These are phyloP conservation scores for Russula emetica DNA, from an alignment of 768 basidiomycete species.

Conservation along the genomic window DNA sequence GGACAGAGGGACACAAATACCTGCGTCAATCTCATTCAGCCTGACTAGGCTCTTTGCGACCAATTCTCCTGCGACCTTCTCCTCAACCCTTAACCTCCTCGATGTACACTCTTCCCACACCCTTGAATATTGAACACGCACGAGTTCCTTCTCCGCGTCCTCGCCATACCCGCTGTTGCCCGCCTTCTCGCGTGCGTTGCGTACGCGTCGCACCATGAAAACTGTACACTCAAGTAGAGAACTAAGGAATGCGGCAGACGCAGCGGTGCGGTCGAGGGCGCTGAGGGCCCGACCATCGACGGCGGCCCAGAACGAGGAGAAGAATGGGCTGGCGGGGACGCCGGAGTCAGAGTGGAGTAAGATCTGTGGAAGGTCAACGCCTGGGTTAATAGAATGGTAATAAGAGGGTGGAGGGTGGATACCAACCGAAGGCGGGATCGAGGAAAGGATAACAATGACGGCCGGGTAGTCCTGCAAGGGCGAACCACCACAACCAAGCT, in stretches of 20 bases:
- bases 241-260: conserved; percentile 61
- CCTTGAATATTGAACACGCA: conserved; percentile 43
- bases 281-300: conserved; percentile 63
- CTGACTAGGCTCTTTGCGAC: conserved; percentile 42
- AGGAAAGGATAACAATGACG: conserved; percentile 75
- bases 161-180: conserved; percentile 10
- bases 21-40: conserved; percentile 31
- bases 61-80: conserved; percentile 40
- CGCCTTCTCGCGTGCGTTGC: conserved; percentile 28
- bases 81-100: conserved; percentile 46
- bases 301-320: conserved; percentile 80
- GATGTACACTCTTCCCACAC: conserved; percentile 48
- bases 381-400: neutral
- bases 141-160: conserved; percentile 33
- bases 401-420: neutral
- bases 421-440: conserved; percentile 65
- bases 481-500: conserved; percentile 72
- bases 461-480: conserved; percentile 79
- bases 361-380: conserved; percentile 29
- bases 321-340: conserved; percentile 47
- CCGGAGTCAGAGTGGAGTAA: conserved; percentile 29
- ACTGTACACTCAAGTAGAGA: conserved; percentile 66
- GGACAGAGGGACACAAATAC: conserved; percentile 27
- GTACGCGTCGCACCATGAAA: conserved; percentile 49
- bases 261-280: conserved; percentile 45